These are phyloP conservation scores for Telfairia occidentalis DNA, from an alignment of 331 rosid species.

Conservation along the genomic window DNA sequence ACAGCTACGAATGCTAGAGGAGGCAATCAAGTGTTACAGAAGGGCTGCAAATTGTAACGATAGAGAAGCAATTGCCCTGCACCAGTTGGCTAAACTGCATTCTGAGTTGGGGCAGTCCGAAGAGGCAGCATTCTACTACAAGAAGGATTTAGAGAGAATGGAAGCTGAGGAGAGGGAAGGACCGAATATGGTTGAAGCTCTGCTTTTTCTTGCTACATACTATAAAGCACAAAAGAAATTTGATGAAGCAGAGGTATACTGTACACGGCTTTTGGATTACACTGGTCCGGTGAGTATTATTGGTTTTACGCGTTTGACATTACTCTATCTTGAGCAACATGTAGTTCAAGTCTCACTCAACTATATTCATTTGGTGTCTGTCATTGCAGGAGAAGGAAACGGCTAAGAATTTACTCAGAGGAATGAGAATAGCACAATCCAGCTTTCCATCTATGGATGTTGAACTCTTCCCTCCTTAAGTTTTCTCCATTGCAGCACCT, in stretches of 20 bases:
- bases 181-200: conserved; percentile 83
- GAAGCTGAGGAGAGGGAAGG: conserved; percentile 87
- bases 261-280: conserved; percentile 86
- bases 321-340: background rate
- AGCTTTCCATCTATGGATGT: conserved; percentile 52
- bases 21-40: conserved; percentile 71
- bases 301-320: background rate
- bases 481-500: background rate
- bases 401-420: conserved; percentile 69
- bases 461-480: conserved; percentile 63
- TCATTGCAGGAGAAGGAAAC: conserved; percentile 71
- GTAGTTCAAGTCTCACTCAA: background rate
- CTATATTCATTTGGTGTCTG: background rate
- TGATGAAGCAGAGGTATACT: conserved; percentile 82
- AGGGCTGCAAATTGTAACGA: conserved; percentile 74
- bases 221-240: conserved; percentile 38
- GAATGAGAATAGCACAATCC: conserved; percentile 59
- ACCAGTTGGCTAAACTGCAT: conserved; percentile 65
- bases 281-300: conserved; percentile 71
- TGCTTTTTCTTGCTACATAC: conserved; percentile 60
- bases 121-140: conserved; percentile 81
- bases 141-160: conserved; percentile 85
- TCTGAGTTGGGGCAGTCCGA: conserved; percentile 49
- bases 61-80: conserved; percentile 81
- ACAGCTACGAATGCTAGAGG: conserved; percentile 73